Conservation (phyloP, 805 yeast species). For the Dipodascus geniculatus region DNA sequence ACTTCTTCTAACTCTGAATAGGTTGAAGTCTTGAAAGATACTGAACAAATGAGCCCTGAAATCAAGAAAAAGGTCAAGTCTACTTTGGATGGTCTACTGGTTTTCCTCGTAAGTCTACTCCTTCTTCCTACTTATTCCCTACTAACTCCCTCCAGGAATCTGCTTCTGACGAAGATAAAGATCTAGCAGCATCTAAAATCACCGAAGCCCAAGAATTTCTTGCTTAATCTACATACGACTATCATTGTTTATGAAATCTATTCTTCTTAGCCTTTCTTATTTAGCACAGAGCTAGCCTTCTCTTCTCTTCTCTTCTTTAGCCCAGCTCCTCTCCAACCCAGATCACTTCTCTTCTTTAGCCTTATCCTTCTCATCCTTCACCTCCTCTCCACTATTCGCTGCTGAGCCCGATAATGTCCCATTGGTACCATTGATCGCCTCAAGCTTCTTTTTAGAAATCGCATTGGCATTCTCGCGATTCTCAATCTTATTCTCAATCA, state of each 20-base stretch:
- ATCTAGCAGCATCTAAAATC: background rate
- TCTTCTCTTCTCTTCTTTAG: background rate
- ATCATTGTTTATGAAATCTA: background rate
- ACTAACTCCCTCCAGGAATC: background rate
- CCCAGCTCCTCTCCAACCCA: background rate
- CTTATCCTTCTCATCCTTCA: background rate
- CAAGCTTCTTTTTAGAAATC: background rate
- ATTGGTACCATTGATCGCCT: background rate
- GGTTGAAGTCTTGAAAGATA: constrained; percentile 40
- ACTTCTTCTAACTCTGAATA: constrained; percentile 3
- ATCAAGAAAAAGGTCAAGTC: constrained; percentile 33
- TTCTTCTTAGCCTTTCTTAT: too few relatives aligned
- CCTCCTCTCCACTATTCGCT: background rate
- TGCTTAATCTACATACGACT: background rate
- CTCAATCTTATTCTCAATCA: constrained; percentile 90
- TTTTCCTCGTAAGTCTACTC: constrained; percentile 24
- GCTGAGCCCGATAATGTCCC: background rate
- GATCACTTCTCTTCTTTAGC: background rate
- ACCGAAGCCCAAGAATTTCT: background rate
- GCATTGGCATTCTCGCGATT: constrained; percentile 36
- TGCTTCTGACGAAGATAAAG: background rate
- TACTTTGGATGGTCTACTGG: constrained; percentile 29
- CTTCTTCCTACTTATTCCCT: background rate
- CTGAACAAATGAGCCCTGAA: constrained; percentile 40
- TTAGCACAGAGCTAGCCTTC: too few relatives aligned